Evolutionary conservation across 148 eudicot species (phyloP), one percentile per base, ranked within the genome.

Genomic region (Chenopodium quinoa): DNA sequence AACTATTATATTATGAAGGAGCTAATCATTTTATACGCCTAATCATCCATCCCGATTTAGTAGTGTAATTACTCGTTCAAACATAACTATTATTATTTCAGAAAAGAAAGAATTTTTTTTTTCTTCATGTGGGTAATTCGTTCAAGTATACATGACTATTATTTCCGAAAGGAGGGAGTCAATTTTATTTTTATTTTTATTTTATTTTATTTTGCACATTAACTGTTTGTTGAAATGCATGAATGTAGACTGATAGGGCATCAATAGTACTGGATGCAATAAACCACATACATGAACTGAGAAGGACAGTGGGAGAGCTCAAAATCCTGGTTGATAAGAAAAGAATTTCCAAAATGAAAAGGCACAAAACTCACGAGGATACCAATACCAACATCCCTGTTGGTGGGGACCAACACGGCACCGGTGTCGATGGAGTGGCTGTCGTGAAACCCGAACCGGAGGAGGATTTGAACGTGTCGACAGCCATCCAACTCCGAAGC

Each of bases 261-360:
- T 90, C 98, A 16, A 76, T 92, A 77, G 95, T 95, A 2, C 86
- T 80, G 31, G 93, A 95, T 77, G 99, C 99, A 9, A 93, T 95
- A 17, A 82, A 71, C 13, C 90, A 95, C 93, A 93, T 95, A 22
- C 77, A 89, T 29, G 97, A 93, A 85, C 91, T 93, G n/a, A 88
- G 86, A 22, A 90, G 91, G 70, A 89, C 90, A 50, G 94, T 92
- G 50, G 76, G 81, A 75, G 99, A 93, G 76, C 91, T 93, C 2
- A 89, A 90, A 79, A 84, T 87, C 25, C 88, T 93, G 1, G 98
- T 92, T 79, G 98, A 92, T 71, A 90, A 89, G 79, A 95, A 91
- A 81, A 87, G 97, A 62, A 86, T 80, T 23, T 76, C 87, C 2
- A 90, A 84, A 62, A 75, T 71, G 75, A 95, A 93, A 81, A 92